Conservation (phyloP, 352 stramenopile genomes). For the Blastocystis sp. region DNA sequence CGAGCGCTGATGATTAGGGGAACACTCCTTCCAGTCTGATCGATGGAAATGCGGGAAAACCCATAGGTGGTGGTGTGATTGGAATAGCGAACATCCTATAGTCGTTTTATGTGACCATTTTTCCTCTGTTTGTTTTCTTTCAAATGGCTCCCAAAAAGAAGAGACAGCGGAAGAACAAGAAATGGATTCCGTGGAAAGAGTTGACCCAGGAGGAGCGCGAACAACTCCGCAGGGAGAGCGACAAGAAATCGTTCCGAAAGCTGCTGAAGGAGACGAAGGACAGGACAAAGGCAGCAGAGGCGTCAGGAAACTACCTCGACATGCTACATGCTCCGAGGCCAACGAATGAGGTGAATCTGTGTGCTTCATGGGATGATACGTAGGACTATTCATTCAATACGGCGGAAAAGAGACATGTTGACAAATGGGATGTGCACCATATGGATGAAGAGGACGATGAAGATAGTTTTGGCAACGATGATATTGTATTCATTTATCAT, state of each 20-base stretch:
- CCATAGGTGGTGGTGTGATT: conserved; percentile 64
- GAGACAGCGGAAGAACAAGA: conserved; percentile 20
- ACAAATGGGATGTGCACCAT: background rate
- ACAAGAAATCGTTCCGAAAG: background rate
- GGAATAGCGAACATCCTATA: conserved; percentile 55
- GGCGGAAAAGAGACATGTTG: background rate
- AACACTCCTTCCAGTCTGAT: conserved; percentile 12
- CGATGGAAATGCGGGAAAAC: conserved; percentile 56
- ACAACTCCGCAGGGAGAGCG: conserved; percentile 4
- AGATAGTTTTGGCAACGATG: background rate
- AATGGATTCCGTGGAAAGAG: conserved; percentile 26
- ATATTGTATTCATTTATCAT: background rate
- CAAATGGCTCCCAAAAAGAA: conserved; percentile 23
- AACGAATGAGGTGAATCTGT: background rate
- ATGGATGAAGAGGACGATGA: conserved; percentile 4
- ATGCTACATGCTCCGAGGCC: background rate
- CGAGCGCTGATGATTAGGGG: conserved; percentile 32
- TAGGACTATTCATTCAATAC: conserved; percentile 14
- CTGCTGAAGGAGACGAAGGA: background rate
- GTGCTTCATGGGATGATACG: background rate
- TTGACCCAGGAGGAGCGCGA: conserved; percentile 24
- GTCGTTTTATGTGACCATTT: conserved; percentile 3
- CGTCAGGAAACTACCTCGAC: background rate
- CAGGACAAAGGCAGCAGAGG: background rate
- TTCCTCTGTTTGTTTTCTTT: conserved; percentile 25